Evolutionary conservation across 768 basidiomycete genomes (phyloP), one percentile per base, ranked within the genome.

Genomic region (Dacryopinax spathularia): DNA sequence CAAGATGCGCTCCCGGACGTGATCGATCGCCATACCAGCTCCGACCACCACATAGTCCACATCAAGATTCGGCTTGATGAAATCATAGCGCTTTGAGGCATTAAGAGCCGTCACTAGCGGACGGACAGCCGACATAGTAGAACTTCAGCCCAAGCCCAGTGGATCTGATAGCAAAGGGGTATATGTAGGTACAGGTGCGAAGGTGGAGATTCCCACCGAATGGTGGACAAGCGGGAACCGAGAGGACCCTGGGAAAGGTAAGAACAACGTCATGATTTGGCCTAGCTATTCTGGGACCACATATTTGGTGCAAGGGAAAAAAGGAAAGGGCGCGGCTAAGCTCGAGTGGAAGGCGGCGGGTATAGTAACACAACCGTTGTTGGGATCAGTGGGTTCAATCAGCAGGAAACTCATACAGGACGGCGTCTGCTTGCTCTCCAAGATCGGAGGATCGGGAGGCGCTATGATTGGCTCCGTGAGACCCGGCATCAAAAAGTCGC

Each of bases 11-110:
- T n/a, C 25, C 12, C 25, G 29, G 15, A 29, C 31, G 60, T 64
- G 3, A 43, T 36, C 25, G 34, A 41, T 31, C 44, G 22, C 36
- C 73, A 67, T 67, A 83, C 92, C 95, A 76, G 87, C 95, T 12
- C 95, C 95, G 25, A 98, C 78, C 16, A 98, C 81, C 25, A 96
- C 76, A 72, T 88, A 86, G 71, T 98, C 95, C 33, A 94, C 84
- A 9, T 10, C 20, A 9, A 3, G 3, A 5, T 22, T 5, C 18
- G 48, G 48, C 18, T 13, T 29, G 3, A 56, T 29, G 31, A 27
- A 56, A 3, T 7, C 13, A 20, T 56, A 56, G 15, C 25, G 12
- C 25, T 20, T 29, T 3, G 48, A 56, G 9, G 48, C 48, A 29
- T 56, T 56, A 15, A 56, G 48, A 7, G 48, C 18, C 9, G 48